These are phyloP conservation scores for Coriaria nepalensis DNA, from an alignment of 306 rosid species.

Conservation along the genomic window DNA sequence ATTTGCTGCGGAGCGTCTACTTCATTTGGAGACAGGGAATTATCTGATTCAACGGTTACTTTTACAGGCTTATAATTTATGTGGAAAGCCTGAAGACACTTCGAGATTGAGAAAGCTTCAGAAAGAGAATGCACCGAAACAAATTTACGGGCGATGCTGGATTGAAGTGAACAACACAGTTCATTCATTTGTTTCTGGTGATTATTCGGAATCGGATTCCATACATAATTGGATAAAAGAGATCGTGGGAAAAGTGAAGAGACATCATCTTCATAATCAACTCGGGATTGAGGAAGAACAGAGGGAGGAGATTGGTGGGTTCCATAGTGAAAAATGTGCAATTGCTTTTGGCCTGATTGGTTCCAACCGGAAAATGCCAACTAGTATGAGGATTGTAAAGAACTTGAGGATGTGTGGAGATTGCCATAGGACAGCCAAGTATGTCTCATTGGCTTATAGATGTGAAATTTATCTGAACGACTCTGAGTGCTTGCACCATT, in stretches of 20 bases:
- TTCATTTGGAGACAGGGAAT: slow-evolving; percentile 62
- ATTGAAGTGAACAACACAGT: slow-evolving; percentile 46
- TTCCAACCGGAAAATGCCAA: slow-evolving; percentile 22
- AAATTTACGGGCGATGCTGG: slow-evolving; percentile 63
- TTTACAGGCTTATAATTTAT: slow-evolving; percentile 44
- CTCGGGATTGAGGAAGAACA: slow-evolving; percentile 68
- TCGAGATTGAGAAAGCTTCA: slow-evolving; percentile 34
- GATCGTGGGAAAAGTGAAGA: slow-evolving; percentile 31
- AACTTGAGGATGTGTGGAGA: slow-evolving; percentile 63
- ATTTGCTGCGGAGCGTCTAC: slow-evolving; percentile 44
- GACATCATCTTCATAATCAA: slow-evolving; percentile 23
- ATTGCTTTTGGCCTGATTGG: slow-evolving; percentile 60
- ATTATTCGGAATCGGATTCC: slow-evolving; percentile 31
- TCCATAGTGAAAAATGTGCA: slow-evolving; percentile 74
- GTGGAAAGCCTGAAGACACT: slow-evolving; percentile 42
- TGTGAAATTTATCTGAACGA: slow-evolving; percentile 65
- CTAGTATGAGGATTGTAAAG: slow-evolving; percentile 50
- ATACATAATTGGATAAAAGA: slow-evolving; percentile 46
- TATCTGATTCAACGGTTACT: slow-evolving; percentile 29
- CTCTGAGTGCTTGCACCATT: slow-evolving; percentile 65
- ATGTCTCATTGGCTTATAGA: slow-evolving; percentile 49
- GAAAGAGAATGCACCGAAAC: slow-evolving; percentile 31
- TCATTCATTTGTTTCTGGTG: slow-evolving; percentile 47
- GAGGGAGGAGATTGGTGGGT: slow-evolving; percentile 34
- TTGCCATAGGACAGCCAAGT: slow-evolving; percentile 74